Base-by-base conservation (phyloP, 2,329 filamentous ascomycete genomes). In the Xylaria sp. region DNA sequence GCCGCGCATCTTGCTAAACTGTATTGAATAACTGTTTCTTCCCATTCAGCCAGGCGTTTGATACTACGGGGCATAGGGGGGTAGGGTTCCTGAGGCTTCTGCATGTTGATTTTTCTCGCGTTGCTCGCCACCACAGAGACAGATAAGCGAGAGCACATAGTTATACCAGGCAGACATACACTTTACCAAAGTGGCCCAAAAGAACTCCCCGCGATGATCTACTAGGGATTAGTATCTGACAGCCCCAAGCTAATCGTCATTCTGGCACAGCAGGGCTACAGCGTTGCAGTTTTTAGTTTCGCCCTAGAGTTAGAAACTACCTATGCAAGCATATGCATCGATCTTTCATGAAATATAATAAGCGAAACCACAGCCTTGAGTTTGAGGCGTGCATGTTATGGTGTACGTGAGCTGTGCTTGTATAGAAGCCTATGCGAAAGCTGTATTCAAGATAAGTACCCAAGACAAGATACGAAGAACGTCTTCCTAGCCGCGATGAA, bases 21-120 rank as follows among this genome's bases (percentile, higher is more conserved):
- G 73, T 75, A 77, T 76, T 74, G 66, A 68, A 69, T 74, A 74
- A 69, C 64, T 69, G 51, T 63, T 74, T 73, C 75, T 74, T 69
- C 66, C 69, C 69, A 63, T 75, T 72, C 67, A 76, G 76, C 76
- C 72, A 73, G 76, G 76, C 76, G 76, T 78, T 78, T 78, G 68
- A 62, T 56, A 73, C 71, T 61, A 75, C 23, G 69, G 73, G 75
- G 72, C 71, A 76, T 75, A 72, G 58, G 73, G 61, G 67, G 70
- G 71, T 63, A 61, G 64, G 65, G 61, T 68, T 59, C 34, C 69
- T 71, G 65, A 18, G 72, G 71, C 69, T 74, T 73, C 55, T 73
- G 66, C 73, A 71, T 74, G 63, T 67, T 69, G 64, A 56, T 70
- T 70, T 68, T 41, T 34, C 48, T 52, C 37, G 10, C 64, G 63